Percentiles rank a stretch among this genome's conserved stretches.
These are phyloP conservation scores for Xanthoconium purpureum DNA, from an alignment of 768 basidiomycete species.

Conservation along the genomic window DNA sequence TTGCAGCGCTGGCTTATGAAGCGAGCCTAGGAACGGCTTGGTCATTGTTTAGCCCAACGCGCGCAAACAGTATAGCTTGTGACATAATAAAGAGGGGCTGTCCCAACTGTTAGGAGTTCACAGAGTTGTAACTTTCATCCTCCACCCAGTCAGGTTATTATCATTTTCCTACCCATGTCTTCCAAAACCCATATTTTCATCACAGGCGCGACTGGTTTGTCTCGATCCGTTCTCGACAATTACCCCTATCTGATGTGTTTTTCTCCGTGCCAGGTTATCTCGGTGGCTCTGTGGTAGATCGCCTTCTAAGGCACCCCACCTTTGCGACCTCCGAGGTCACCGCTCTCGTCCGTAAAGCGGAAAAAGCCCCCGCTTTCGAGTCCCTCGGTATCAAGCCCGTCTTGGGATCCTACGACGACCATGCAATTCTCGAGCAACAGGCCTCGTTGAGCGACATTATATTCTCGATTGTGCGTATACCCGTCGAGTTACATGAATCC, in stretches of 20 bases:
- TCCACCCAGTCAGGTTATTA: not conserved
- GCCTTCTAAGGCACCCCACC: slow-evolving; percentile 27
- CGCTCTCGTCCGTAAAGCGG: slow-evolving; percentile 32
- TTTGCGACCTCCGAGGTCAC: slow-evolving; percentile 24
- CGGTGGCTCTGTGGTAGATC: slow-evolving; percentile 32
- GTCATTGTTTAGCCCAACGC: not conserved
- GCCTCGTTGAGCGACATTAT: slow-evolving; percentile 45
- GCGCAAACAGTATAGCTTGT: not conserved
- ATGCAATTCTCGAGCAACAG: slow-evolving; percentile 39
- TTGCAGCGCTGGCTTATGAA: slow-evolving; percentile 1
- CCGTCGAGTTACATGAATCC: too few relatives aligned
- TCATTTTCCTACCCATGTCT: slow-evolving; percentile 6
- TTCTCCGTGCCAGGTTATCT: slow-evolving; percentile 29
- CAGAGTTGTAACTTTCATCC: not conserved
- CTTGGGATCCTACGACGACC: slow-evolving; percentile 46
- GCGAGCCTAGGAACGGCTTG: not conserved
- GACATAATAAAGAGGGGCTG: slow-evolving; percentile 5
- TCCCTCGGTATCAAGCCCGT: slow-evolving; percentile 27
- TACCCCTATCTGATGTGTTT: not conserved
- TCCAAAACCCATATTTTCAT: slow-evolving; percentile 20
- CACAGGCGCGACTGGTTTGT: slow-evolving; percentile 22
- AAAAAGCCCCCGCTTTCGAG: slow-evolving; percentile 19
- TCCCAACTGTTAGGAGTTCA: not conserved
- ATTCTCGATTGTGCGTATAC: slow-evolving; percentile 36
- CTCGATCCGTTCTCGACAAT: not conserved